Evolutionary conservation across 2,329 filamentous ascomycete genomes (phyloP).

Genomic region (Madurella fahalii): DNA sequence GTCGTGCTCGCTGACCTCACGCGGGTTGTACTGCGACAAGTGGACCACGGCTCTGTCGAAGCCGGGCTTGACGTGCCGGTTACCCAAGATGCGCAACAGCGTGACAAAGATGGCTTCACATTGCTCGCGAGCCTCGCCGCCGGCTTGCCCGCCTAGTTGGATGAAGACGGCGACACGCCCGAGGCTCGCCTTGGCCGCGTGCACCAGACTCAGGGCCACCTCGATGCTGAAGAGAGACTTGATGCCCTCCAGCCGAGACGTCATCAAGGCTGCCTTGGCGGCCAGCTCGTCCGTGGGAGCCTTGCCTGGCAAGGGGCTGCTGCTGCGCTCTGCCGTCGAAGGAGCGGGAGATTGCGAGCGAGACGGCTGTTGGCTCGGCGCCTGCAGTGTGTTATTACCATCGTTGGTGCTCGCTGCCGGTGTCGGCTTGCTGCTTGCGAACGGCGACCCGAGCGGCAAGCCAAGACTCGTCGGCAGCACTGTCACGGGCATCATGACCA

Average conservation of each 20-base stretch:
- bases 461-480: conserved; percentile 62
- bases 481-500: conserved; percentile 98
- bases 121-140: conserved; percentile 79
- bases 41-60: conserved; percentile 92
- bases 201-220: conserved; percentile 83
- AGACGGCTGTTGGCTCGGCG: conserved; percentile 39
- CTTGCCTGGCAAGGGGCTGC: conserved; percentile 46
- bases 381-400: conserved; percentile 29
- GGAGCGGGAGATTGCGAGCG: conserved; percentile 46
- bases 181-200: conserved; percentile 80
- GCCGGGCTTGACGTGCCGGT: conserved; percentile 82
- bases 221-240: conserved; percentile 95
- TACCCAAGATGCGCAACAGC: conserved; percentile 78
- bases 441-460: conserved; percentile 58
- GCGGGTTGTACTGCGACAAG: conserved; percentile 84
- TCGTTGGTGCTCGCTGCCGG: conserved; percentile 24
- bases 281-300: conserved; percentile 87
- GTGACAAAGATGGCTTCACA: conserved; percentile 85
- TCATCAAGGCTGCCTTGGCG: conserved; percentile 97
- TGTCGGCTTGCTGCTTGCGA: conserved; percentile 40
- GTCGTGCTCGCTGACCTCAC: conserved; percentile 69
- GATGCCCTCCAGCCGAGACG: conserved; percentile 88
- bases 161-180: conserved; percentile 84
- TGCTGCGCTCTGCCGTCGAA: conserved; percentile 34
- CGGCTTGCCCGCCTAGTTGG: conserved; percentile 70